These are phyloP conservation scores for Helotiales sp. DNA, from an alignment of 2,329 filamentous ascomycete species.

Conservation along the genomic window DNA sequence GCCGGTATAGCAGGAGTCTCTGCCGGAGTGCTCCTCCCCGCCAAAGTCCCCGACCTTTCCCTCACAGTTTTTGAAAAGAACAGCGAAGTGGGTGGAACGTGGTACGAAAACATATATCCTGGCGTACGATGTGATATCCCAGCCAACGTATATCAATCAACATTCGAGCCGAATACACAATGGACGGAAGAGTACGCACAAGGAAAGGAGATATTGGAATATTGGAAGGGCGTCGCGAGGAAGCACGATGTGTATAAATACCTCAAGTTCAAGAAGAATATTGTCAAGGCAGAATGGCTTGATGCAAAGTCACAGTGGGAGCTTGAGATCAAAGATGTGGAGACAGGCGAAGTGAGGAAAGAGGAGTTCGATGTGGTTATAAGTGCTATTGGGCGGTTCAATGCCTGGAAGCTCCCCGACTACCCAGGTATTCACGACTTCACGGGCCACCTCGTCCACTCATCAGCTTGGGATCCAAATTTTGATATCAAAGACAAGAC, in stretches of 20 bases:
- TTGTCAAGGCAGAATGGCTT: constrained; percentile 58
- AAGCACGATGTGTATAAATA: constrained; percentile 66
- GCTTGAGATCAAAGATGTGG: constrained; percentile 38
- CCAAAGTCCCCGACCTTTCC: constrained; percentile 61
- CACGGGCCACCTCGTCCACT: constrained; percentile 55
- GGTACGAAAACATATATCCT: constrained; percentile 42
- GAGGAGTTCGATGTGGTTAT: constrained; percentile 60
- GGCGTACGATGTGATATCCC: constrained; percentile 27
- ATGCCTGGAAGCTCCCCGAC: constrained; percentile 62
- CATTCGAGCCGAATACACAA: constrained; percentile 65
- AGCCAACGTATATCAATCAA: constrained; percentile 62
- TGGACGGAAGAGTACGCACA: constrained; percentile 70
- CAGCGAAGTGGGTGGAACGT: constrained; percentile 16
- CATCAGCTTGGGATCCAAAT: constrained; percentile 59
- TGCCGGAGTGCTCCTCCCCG: constrained; percentile 65
- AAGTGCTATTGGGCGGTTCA: constrained; percentile 66
- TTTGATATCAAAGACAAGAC: constrained; percentile 48
- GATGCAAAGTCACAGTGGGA: constrained; percentile 52
- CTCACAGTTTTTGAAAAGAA: constrained; percentile 53
- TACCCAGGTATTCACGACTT: constrained; percentile 54
- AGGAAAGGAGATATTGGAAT: constrained; percentile 65
- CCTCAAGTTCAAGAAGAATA: constrained; percentile 54
- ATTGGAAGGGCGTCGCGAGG: constrained; percentile 61
- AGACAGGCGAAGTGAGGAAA: constrained; percentile 37
- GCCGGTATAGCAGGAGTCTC: constrained; percentile 64